Evolutionary conservation across 1,139 yeast species (phyloP), one percentile per base, ranked within the genome.

Genomic region (Debaryomycetaceae sp.): DNA sequence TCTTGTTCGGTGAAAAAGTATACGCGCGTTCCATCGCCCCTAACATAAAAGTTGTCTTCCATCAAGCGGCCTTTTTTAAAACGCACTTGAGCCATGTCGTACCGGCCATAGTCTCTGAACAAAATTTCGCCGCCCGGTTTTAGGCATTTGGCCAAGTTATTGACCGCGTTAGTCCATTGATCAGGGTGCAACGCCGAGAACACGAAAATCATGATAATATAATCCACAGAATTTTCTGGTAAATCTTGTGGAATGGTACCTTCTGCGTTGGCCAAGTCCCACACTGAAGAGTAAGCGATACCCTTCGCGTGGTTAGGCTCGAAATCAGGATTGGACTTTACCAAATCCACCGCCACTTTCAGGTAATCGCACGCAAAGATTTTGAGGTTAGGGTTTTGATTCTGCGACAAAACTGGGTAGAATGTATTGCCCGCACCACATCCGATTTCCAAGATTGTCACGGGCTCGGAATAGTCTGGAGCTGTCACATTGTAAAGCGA

Each of bases 381-480:
- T 41, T 62, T 68, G 33, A 90, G 61, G 22, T 76, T 58, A n/a
- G 78, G 76, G 55, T 90, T 90, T 50, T 79, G 65, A 51, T 90
- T 90, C 43, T 80, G 86, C 32, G 68, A 68, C 34, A 90, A 60
- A 18, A 90, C 78, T 1, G 98, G 98, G 53, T 80, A 90, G 56
- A 90, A 69, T 0, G 98, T 90, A 51, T 92, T 92, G 11, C 99
- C 99, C 3, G 96, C 98, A 32, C 98, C 99, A 57, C 98, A 90
- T 3, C 99, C 99, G 31, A 92, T 80, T 51, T 90, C 99, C 31
- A 90, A 66, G 22, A 90, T 79, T 2, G 78, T 75, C 18, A 68
- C 67, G 4, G 78, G 71, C n/a, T 85, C 79, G 11, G 77, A 68
- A 39, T 53, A 58, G 26, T 74, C 81, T 28, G 71, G 65, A 31